Evolutionary conservation across 2,329 filamentous ascomycete genomes (phyloP).

Genomic region (Verticillium klebahnii): DNA sequence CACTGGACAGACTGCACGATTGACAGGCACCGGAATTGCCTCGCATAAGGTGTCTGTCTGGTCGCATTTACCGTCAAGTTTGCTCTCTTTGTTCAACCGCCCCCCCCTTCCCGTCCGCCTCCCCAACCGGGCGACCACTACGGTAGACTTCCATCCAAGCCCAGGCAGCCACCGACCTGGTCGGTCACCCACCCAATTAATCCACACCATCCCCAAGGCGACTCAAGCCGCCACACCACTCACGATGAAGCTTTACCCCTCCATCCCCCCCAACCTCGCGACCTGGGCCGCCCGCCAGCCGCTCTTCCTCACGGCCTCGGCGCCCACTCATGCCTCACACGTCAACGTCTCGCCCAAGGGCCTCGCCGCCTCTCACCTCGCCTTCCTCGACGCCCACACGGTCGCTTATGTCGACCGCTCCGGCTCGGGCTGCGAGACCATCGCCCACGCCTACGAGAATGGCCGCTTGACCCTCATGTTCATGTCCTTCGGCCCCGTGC

Average conservation of each 20-base stretch:
- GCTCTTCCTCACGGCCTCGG: constrained; percentile 72
- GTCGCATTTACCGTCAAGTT: background rate
- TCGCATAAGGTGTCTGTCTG: background rate
- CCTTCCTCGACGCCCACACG: constrained; percentile 52
- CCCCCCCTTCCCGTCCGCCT: background rate
- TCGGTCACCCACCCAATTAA: constrained; percentile 19
- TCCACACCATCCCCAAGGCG: constrained; percentile 14
- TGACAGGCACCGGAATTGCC: background rate
- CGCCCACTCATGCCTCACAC: constrained; percentile 62
- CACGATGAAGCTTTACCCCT: constrained; percentile 56
- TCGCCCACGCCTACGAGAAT: constrained; percentile 73
- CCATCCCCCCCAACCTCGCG: constrained; percentile 49
- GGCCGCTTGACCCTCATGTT: constrained; percentile 72
- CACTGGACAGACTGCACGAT: constrained; percentile 17
- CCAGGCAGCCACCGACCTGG: constrained; percentile 14
- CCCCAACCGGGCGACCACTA: background rate
- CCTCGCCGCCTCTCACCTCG: constrained; percentile 56
- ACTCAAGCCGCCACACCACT: constrained; percentile 3
- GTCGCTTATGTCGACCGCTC: constrained; percentile 70
- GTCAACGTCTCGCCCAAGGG: constrained; percentile 77
- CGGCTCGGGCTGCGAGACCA: constrained; percentile 72
- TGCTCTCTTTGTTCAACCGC: background rate
- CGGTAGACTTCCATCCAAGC: background rate
- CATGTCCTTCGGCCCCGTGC: constrained; percentile 55
- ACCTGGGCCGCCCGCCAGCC: constrained; percentile 63